Conservation (phyloP, 2,329 filamentous ascomycete genomes). For the Trichoderma polysporum region DNA sequence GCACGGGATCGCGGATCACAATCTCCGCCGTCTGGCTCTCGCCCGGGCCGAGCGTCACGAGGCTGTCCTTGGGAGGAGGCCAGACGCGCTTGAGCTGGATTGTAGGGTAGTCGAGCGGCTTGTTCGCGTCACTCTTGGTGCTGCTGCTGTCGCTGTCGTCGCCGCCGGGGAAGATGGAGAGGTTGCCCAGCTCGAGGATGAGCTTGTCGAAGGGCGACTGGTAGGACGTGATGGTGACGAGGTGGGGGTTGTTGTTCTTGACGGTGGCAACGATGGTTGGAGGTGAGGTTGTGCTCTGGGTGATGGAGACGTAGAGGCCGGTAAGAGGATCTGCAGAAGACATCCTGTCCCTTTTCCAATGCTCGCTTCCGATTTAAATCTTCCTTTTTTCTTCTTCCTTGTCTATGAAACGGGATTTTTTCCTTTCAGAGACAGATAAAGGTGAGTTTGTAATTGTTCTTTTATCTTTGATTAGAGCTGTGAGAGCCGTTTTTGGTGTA, state of each 20-base stretch:
- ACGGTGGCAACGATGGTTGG: slow-evolving; percentile 38
- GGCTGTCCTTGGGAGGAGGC: slow-evolving; percentile 36
- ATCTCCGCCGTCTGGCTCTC: slow-evolving; percentile 36
- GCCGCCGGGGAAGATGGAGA: slow-evolving; percentile 33
- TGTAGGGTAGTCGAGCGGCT: slow-evolving; percentile 33
- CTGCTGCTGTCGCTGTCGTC: not conserved
- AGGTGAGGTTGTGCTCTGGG: slow-evolving; percentile 35
- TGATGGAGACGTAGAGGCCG: slow-evolving; percentile 35
- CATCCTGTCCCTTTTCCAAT: not conserved
- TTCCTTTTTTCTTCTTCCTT: not conserved
- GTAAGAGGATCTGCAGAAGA: slow-evolving; percentile 19
- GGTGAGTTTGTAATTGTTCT: not conserved
- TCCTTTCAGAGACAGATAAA: not conserved
- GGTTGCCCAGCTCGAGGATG: slow-evolving; percentile 37
- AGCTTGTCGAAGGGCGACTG: slow-evolving; percentile 40
- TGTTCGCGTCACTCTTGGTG: not conserved
- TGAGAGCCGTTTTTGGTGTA: not conserved
- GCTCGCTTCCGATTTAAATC: not conserved
- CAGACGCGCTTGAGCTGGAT: slow-evolving; percentile 36
- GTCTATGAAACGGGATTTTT: not conserved
- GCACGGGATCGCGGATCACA: slow-evolving; percentile 35
- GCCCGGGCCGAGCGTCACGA: slow-evolving; percentile 38
- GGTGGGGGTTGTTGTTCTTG: slow-evolving; percentile 37
- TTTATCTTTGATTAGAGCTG: not conserved
- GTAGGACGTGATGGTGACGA: slow-evolving; percentile 41